These are phyloP conservation scores for Tripterygium wilfordii DNA, from an alignment of 177 flowering plant species.

Conservation along the genomic window DNA sequence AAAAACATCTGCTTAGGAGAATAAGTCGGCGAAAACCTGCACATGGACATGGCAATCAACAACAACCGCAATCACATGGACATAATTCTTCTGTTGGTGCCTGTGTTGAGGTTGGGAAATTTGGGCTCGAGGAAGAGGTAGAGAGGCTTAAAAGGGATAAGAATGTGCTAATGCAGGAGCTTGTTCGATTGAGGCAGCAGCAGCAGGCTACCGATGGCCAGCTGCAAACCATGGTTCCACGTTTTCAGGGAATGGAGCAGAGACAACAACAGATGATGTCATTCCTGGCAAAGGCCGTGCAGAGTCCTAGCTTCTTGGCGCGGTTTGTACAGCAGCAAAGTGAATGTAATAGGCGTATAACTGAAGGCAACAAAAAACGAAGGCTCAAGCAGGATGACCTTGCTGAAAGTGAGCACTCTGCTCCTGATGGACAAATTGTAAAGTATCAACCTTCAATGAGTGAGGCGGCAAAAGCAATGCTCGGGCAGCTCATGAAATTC, in stretches of 20 bases:
- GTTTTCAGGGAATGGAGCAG: slow-evolving; percentile 58
- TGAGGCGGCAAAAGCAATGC: slow-evolving; percentile 55
- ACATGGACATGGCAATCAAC: slow-evolving; percentile 28
- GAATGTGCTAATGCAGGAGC: slow-evolving; percentile 67
- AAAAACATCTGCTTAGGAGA: slow-evolving; percentile 48
- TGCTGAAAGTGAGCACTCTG: slow-evolving; percentile 4
- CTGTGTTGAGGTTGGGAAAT: slow-evolving; percentile 59
- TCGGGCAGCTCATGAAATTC: slow-evolving; percentile 38
- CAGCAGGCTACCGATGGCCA: slow-evolving; percentile 58
- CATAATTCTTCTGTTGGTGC: slow-evolving; percentile 31
- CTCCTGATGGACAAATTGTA: slow-evolving; percentile 41
- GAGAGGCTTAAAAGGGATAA: slow-evolving; percentile 60
- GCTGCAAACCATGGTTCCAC: slow-evolving; percentile 44
- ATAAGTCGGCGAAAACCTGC: slow-evolving; percentile 47
- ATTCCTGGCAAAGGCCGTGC: slow-evolving; percentile 68
- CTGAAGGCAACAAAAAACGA: slow-evolving; percentile 45
- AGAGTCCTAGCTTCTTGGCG: slow-evolving; percentile 53
- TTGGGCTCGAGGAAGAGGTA: slow-evolving; percentile 60
- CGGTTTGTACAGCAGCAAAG: slow-evolving; percentile 53
- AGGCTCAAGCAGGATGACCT: slow-evolving; percentile 42
- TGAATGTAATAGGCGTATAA: slow-evolving; percentile 34
- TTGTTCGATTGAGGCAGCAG: slow-evolving; percentile 63
- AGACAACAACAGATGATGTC: slow-evolving; percentile 72
- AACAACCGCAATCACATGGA: slow-evolving; percentile 26
- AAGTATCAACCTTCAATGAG: slow-evolving; percentile 52